These are phyloP conservation scores for Diplotaxis tenuifolia DNA, from an alignment of 345 rosid genomes.

Conservation along the genomic window DNA sequence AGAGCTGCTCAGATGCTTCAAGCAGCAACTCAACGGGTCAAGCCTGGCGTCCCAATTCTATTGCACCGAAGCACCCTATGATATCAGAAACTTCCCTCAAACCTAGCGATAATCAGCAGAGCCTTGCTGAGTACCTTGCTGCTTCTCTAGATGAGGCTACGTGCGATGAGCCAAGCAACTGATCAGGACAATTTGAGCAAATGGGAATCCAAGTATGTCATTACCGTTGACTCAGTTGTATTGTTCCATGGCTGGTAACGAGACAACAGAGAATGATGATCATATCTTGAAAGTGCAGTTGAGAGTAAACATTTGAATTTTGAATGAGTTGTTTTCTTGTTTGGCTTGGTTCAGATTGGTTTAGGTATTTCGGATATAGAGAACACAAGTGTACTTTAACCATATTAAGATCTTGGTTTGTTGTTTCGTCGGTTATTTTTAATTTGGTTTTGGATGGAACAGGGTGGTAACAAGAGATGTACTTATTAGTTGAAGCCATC, in stretches of 20 bases:
- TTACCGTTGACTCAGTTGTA: not conserved
- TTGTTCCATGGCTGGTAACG: constrained; percentile 1
- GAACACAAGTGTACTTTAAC: no score
- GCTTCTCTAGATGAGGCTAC: constrained; percentile 64
- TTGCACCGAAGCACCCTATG: constrained; percentile 43
- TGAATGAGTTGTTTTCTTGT: not conserved
- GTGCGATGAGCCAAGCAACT: constrained; percentile 36
- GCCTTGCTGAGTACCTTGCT: constrained; percentile 88
- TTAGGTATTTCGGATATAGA: not conserved
- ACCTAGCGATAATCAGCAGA: constrained; percentile 45
- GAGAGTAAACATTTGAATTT: not conserved
- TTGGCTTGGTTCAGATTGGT: not conserved
- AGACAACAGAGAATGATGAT: constrained; percentile 1
- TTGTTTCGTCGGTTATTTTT: not conserved
- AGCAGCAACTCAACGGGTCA: constrained; percentile 28
- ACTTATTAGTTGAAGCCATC: not conserved
- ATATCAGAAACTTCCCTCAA: constrained; percentile 46
- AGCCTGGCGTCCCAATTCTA: constrained; percentile 66
- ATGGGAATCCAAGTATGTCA: not conserved
- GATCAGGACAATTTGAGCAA: constrained; percentile 9
- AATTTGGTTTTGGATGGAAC: not conserved
- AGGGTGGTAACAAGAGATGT: not conserved
- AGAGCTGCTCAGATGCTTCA: constrained; percentile 35
- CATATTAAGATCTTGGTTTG: not conserved
- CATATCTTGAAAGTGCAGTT: no score